These are phyloP conservation scores for Stachybotrys elegans DNA, from an alignment of 2,329 filamentous ascomycete genomes.

Conservation along the genomic window DNA sequence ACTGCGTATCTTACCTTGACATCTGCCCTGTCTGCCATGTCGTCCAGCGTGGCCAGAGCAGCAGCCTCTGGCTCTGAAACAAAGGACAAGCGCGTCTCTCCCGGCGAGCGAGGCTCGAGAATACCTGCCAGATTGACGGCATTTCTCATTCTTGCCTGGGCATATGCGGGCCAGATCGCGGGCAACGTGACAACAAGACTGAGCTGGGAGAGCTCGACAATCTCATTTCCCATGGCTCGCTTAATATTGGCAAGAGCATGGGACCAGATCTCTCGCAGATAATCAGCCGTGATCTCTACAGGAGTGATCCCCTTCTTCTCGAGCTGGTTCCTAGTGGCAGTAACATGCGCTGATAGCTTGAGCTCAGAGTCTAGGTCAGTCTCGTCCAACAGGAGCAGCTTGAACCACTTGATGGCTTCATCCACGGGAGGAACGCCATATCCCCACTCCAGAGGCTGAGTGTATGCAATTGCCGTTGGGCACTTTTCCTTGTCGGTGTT, in stretches of 20 bases:
- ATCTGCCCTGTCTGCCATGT: constrained; percentile 15
- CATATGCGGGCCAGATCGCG: constrained; percentile 39
- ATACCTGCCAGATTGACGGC: constrained; percentile 32
- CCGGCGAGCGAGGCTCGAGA: constrained; percentile 16
- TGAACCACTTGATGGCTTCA: constrained; percentile 33
- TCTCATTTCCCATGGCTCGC: constrained; percentile 12
- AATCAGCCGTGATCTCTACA: constrained; percentile 23
- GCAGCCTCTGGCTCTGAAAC: constrained; percentile 41
- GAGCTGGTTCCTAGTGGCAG: constrained; percentile 1
- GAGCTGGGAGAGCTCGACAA: constrained; percentile 19
- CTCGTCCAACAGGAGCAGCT: constrained; percentile 30
- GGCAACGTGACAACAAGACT: constrained; percentile 37
- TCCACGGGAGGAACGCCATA: constrained; percentile 19
- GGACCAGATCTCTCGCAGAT: constrained; percentile 27
- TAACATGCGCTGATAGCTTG: constrained; percentile 13
- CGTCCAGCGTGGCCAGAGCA: constrained; percentile 29
- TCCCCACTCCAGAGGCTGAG: constrained; percentile 19
- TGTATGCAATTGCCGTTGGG: constrained; percentile 21
- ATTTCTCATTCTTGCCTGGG: constrained; percentile 27
- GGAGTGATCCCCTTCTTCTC: constrained; percentile 11
- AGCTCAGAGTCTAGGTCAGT: constrained; percentile 21
- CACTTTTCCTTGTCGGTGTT: constrained; percentile 26
- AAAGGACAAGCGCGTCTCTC: constrained; percentile 25
- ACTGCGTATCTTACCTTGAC: constrained; percentile 12
- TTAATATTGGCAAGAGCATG: constrained; percentile 21